Evolutionary conservation across 2,329 filamentous ascomycete genomes (phyloP).

Genomic region (Cercospora berteroae): DNA sequence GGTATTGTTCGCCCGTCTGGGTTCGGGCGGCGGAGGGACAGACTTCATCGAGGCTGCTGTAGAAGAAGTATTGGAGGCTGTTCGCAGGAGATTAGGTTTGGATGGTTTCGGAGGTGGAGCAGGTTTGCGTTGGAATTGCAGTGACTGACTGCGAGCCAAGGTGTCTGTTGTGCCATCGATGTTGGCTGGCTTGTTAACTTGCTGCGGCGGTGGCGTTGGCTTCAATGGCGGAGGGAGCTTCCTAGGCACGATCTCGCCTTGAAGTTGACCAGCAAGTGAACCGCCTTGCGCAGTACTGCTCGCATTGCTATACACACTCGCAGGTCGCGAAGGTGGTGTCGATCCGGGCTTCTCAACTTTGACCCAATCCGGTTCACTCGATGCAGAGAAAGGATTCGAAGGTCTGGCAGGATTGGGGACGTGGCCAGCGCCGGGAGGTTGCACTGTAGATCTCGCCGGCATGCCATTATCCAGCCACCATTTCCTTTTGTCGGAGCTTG

Average conservation of each 20-base stretch:
- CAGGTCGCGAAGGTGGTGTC: conserved; percentile 24
- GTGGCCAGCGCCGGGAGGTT: conserved; percentile 62
- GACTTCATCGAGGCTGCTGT: conserved; percentile 20
- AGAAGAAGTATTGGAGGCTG: conserved; percentile 28
- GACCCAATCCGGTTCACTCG: conserved; percentile 82
- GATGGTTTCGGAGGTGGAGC: conserved; percentile 37
- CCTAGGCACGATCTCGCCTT: conserved; percentile 18
- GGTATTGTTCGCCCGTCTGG: conserved; percentile 20
- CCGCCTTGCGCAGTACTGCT: conserved; percentile 2
- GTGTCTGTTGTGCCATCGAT: conserved; percentile 12
- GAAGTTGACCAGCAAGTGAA: background rate
- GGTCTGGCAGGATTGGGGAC: conserved; percentile 70
- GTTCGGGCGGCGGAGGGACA: conserved; percentile 27
- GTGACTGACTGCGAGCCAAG: conserved; percentile 20
- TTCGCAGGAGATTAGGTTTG: conserved; percentile 36
- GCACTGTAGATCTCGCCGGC: conserved; percentile 70
- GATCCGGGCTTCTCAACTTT: conserved; percentile 40
- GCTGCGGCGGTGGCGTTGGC: conserved; percentile 3
- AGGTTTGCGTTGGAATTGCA: conserved; percentile 36
- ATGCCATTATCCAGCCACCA: conserved; percentile 67
- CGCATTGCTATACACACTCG: conserved; percentile 23
- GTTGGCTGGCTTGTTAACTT: conserved; percentile 5
- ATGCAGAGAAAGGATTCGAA: conserved; percentile 76
- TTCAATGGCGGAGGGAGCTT: conserved; percentile 22
- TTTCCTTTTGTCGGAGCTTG: conserved; percentile 60